Evolutionary conservation across 441 rosid genomes (phyloP).

Genomic region (Macaranga tanarius): DNA sequence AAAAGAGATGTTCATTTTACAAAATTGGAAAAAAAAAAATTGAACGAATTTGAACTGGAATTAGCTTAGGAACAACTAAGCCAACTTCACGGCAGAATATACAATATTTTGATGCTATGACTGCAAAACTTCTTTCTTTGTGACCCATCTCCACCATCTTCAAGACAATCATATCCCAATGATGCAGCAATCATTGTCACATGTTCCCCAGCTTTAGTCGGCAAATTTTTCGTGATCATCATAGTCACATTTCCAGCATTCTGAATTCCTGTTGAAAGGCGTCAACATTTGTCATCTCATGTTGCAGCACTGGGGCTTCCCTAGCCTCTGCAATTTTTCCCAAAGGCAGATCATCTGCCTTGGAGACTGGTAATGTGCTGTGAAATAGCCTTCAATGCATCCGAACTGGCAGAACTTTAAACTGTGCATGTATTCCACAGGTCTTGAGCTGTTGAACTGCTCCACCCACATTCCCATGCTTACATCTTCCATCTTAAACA

Average conservation of each 20-base stretch:
- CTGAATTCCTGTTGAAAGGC: too few relatives aligned
- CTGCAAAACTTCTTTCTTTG: slow-evolving; percentile 36
- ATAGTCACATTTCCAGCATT: slow-evolving; percentile 13
- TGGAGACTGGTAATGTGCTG: slow-evolving; percentile 97
- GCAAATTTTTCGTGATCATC: neutral
- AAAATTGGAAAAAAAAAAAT: neutral
- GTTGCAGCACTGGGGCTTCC: slow-evolving; percentile 70
- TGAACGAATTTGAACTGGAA: slow-evolving; percentile 30
- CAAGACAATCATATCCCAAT: neutral
- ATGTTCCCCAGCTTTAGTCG: neutral
- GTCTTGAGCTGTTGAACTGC: slow-evolving; percentile 70
- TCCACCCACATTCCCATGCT: slow-evolving; percentile 99
- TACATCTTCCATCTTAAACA: slow-evolving; percentile 98
- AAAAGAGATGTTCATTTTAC: too few relatives aligned
- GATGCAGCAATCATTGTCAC: neutral
- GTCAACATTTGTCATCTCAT: slow-evolving; percentile 49
- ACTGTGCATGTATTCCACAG: slow-evolving; percentile 80
- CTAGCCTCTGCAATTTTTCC: slow-evolving; percentile 59
- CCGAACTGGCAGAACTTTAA: slow-evolving; percentile 88
- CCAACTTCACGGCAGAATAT: slow-evolving; percentile 23
- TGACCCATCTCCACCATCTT: neutral
- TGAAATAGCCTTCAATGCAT: slow-evolving; percentile 78
- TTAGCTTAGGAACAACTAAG: slow-evolving; percentile 22
- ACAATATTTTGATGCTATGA: slow-evolving; percentile 28
- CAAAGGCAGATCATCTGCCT: slow-evolving; percentile 93